Percentiles rank a stretch among this genome's conserved stretches.
These are phyloP conservation scores for Beauveria australis DNA, from an alignment of 2,329 filamentous ascomycete genomes.

Conservation along the genomic window DNA sequence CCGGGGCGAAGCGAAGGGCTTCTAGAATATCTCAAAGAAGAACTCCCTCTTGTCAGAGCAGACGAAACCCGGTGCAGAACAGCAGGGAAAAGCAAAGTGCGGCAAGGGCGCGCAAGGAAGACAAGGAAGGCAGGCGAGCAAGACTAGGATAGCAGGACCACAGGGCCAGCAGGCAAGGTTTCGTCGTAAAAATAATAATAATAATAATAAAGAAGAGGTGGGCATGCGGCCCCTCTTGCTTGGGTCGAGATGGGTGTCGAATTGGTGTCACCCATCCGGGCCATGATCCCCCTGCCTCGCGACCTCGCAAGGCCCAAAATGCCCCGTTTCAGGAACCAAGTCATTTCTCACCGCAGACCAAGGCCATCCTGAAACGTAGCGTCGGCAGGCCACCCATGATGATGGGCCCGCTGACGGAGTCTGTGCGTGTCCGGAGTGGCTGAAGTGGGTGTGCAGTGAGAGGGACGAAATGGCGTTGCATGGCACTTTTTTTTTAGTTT, in stretches of 20 bases:
- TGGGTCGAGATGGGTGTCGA: conserved; percentile 13
- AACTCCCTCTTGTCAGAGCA: neutral
- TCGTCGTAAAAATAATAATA: conserved; percentile 1
- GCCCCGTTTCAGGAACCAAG: conserved; percentile 22
- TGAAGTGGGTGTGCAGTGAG: conserved; percentile 3
- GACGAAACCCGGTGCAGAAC: conserved; percentile 9
- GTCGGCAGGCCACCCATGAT: conserved; percentile 9
- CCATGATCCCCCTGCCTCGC: conserved; percentile 9
- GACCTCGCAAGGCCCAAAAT: conserved; percentile 10
- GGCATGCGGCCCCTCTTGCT: conserved; percentile 8
- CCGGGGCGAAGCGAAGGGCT: conserved; percentile 5
- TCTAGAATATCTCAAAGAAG: conserved; percentile 12
- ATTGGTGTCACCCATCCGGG: conserved; percentile 10
- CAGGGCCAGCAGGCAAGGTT: neutral
- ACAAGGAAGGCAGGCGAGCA: too few species aligned
- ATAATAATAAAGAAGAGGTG: neutral
- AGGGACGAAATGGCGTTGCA: conserved; percentile 1
- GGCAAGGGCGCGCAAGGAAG: too few species aligned
- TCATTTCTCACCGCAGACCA: conserved; percentile 20
- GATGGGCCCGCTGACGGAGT: conserved; percentile 13
- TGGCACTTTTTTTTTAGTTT: conserved; percentile 1
- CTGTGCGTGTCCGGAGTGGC: neutral
- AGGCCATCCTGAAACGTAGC: conserved; percentile 22
- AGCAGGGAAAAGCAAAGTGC: conserved; percentile 1
- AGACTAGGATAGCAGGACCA: too few species aligned